phyloP scores from a whole-genome alignment of 805 yeast species.

The Ogataea trehaloabstinens region DNA sequence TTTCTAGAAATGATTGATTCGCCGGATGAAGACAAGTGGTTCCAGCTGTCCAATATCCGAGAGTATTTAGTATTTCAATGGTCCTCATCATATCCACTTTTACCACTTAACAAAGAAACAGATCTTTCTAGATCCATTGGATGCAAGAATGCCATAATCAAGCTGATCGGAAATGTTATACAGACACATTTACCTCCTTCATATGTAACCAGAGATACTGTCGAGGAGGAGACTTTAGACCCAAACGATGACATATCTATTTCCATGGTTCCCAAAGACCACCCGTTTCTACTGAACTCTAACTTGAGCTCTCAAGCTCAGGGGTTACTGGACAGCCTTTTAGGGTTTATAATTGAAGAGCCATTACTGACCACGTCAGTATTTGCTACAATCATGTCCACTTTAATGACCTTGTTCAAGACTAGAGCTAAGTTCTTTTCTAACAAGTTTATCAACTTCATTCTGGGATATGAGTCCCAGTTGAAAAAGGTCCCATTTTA shows the following conservation, averaged over 20 bases:
- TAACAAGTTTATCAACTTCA: slow-evolving; percentile 51
- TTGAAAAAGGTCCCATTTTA: slow-evolving; percentile 52
- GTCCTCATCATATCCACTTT: slow-evolving; percentile 55
- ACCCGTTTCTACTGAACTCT: slow-evolving; percentile 55
- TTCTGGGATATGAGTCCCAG: slow-evolving; percentile 61
- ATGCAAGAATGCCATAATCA: slow-evolving; percentile 65
- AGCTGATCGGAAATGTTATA: slow-evolving; percentile 62
- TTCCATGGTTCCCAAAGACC: slow-evolving; percentile 50
- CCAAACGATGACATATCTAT: slow-evolving; percentile 41
- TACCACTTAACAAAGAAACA: slow-evolving; percentile 46
- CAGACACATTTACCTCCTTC: slow-evolving; percentile 48
- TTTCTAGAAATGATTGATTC: slow-evolving; percentile 46
- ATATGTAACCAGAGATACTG: slow-evolving; percentile 7
- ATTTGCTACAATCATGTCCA: slow-evolving; percentile 67
- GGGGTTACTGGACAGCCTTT: slow-evolving; percentile 62
- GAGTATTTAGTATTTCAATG: slow-evolving; percentile 58
- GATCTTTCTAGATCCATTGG: slow-evolving; percentile 53
- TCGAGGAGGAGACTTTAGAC: background rate
- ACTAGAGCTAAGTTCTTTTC: slow-evolving; percentile 60
- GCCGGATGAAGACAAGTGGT: slow-evolving; percentile 54
- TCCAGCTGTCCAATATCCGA: slow-evolving; percentile 53
- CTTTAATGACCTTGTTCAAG: slow-evolving; percentile 59
- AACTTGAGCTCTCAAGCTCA: slow-evolving; percentile 69
- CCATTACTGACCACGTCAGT: slow-evolving; percentile 53
- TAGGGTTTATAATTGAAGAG: slow-evolving; percentile 55